phyloP scores from a whole-genome alignment of 2,329 filamentous ascomycete genomes.

The Phoma sp. region DNA sequence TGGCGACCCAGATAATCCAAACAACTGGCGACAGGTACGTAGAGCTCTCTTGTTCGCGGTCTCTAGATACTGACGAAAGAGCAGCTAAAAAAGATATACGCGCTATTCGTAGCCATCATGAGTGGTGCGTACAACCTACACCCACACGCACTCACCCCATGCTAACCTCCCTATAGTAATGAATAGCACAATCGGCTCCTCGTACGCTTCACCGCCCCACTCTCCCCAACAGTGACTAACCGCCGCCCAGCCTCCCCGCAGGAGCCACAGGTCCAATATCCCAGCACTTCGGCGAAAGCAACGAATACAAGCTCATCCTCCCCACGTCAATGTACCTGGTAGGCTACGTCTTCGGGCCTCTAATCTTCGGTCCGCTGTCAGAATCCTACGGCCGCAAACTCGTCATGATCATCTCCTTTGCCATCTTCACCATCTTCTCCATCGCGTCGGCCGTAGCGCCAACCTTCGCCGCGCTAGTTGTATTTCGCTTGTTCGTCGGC shows the following conservation, averaged over 20 bases:
- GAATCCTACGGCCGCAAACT: slow-evolving; percentile 55
- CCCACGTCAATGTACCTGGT: slow-evolving; percentile 59
- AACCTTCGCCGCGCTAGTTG: slow-evolving; percentile 52
- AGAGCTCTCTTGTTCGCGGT: neutral
- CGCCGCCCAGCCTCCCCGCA: slow-evolving; percentile 57
- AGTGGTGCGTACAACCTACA: slow-evolving; percentile 54
- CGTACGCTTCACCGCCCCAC: slow-evolving; percentile 33
- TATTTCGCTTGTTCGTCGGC: slow-evolving; percentile 54
- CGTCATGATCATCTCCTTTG: slow-evolving; percentile 59
- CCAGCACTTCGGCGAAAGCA: slow-evolving; percentile 62
- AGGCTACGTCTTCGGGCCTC: slow-evolving; percentile 55
- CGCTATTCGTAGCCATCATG: slow-evolving; percentile 63
- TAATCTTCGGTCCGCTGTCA: slow-evolving; percentile 53
- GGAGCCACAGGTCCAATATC: slow-evolving; percentile 67
- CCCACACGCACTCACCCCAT: too few species aligned
- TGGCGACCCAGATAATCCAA: slow-evolving; percentile 51
- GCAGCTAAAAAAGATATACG: slow-evolving; percentile 61
- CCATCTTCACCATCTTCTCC: slow-evolving; percentile 54
- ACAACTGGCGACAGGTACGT: slow-evolving; percentile 50
- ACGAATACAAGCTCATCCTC: slow-evolving; percentile 52
- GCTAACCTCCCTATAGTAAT: slow-evolving; percentile 44
- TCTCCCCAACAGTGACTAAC: neutral
- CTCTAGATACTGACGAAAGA: neutral
- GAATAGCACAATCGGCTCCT: slow-evolving; percentile 71
- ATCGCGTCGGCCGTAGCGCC: slow-evolving; percentile 54